These are phyloP conservation scores for Diaporthe eres DNA, from an alignment of 2,329 filamentous ascomycete species.

Conservation along the genomic window DNA sequence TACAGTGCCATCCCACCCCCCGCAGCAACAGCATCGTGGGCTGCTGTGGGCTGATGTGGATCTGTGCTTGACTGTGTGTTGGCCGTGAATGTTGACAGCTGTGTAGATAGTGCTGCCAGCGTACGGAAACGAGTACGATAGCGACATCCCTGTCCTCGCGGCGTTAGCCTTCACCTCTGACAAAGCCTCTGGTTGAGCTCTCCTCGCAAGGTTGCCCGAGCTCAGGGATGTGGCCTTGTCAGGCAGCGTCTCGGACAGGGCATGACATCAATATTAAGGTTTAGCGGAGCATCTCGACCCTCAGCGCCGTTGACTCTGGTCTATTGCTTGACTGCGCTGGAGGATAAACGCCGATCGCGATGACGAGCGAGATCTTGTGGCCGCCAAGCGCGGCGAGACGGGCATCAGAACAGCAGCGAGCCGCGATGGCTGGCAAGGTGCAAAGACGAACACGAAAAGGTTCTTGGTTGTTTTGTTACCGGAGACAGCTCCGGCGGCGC, in stretches of 20 bases:
- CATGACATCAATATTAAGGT: slow-evolving; percentile 37
- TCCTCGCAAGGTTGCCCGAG: slow-evolving; percentile 22
- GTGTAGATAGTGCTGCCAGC: neutral
- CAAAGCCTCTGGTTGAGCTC: neutral
- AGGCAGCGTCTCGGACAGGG: slow-evolving; percentile 27
- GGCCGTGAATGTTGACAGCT: neutral
- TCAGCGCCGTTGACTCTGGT: neutral
- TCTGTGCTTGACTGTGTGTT: neutral
- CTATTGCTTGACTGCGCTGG: neutral
- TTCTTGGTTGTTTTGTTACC: neutral
- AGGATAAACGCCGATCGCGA: slow-evolving; percentile 13
- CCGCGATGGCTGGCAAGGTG: neutral
- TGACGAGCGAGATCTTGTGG: slow-evolving; percentile 29
- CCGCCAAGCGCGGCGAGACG: slow-evolving; percentile 15
- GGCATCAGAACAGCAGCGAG: slow-evolving; percentile 2
- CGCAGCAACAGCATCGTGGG: slow-evolving; percentile 3
- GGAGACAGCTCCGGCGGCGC: slow-evolving; percentile 14
- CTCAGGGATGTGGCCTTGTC: slow-evolving; percentile 17
- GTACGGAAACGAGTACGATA: slow-evolving; percentile 20
- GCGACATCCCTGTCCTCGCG: neutral
- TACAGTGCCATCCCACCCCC: neutral
- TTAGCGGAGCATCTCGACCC: slow-evolving; percentile 33
- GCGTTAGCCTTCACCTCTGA: slow-evolving; percentile 11
- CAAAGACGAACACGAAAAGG: slow-evolving; percentile 5
- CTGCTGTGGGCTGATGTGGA: slow-evolving; percentile 1